phyloP scores from a whole-genome alignment of 345 rosid genomes.

The Tarenaya hassleriana region DNA sequence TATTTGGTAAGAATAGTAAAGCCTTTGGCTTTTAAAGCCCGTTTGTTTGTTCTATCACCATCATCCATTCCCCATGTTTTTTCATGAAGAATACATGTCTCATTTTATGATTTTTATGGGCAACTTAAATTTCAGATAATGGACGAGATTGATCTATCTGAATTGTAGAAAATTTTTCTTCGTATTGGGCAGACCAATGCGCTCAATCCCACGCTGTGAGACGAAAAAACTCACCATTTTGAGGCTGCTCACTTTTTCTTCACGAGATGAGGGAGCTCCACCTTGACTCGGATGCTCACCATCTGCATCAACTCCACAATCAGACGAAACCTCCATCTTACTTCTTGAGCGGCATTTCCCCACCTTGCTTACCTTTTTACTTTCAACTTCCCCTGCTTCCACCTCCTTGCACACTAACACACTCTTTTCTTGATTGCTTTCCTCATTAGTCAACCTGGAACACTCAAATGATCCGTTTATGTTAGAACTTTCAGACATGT shows the following conservation, averaged over 20 bases:
- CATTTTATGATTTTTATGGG: background rate
- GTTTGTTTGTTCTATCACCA: too few species aligned
- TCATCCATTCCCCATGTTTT: background rate
- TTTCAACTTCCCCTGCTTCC: conserved; percentile 52
- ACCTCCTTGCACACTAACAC: conserved; percentile 39
- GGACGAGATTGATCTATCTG: background rate
- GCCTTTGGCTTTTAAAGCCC: too few species aligned
- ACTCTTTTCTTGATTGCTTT: conserved; percentile 51
- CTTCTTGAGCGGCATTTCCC: conserved; percentile 68
- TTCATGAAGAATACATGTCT: background rate
- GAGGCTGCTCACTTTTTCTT: conserved; percentile 95
- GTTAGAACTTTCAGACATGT: background rate
- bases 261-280: conserved; percentile 60
- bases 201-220: background rate
- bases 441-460: conserved; percentile 48
- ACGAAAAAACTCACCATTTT: conserved; percentile 64
- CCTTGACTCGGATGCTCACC: conserved; percentile 68
- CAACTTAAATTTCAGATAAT: background rate
- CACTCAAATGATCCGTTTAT: background rate
- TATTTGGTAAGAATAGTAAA: too few species aligned
- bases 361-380: conserved; percentile 42
- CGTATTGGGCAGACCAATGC: background rate
- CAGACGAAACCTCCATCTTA: conserved; percentile 56
- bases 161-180: background rate
- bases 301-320: conserved; percentile 71